Evolutionary conservation across 768 basidiomycete species (phyloP).

Genomic region (Scleroderma bovista): DNA sequence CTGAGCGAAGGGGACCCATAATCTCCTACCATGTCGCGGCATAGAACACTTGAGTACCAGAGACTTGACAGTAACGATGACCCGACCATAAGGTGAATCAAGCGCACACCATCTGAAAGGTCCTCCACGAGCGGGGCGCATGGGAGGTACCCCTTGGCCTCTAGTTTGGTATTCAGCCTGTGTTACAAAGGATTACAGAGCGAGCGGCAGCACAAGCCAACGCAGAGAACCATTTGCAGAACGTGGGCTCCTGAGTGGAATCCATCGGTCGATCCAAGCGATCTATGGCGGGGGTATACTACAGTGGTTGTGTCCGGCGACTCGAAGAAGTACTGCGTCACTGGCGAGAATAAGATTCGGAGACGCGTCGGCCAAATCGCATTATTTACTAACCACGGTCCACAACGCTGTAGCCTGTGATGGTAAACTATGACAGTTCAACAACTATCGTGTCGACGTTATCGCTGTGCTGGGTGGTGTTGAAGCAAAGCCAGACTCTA

Average conservation of each 20-base stretch:
- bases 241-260: slow-evolving; percentile 65
- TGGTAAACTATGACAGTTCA: too few species aligned
- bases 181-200: slow-evolving; percentile 1
- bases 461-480: too few species aligned
- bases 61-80: slow-evolving; percentile 1
- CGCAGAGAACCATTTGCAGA: slow-evolving; percentile 76
- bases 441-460: too few species aligned
- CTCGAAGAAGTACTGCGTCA: too few species aligned
- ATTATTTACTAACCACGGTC: too few species aligned
- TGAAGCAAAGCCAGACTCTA: too few species aligned
- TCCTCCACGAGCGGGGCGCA: slow-evolving; percentile 87
- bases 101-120: slow-evolving; percentile 89
- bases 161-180: slow-evolving; percentile 96
- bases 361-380: slow-evolving; percentile 18
- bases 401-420: too few species aligned
- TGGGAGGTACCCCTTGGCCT: slow-evolving; percentile 75
- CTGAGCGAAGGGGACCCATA: slow-evolving; percentile 90
- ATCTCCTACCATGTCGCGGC: slow-evolving; percentile 77
- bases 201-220: slow-evolving; percentile 1
- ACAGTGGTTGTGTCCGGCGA: neutral
- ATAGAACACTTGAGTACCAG: slow-evolving; percentile 4
- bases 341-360: neutral
- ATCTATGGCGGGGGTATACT: neutral
- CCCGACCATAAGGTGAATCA: slow-evolving; percentile 92
- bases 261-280: slow-evolving; percentile 17